Conservation (phyloP, 1,284 basidiomycete genomes). For the Thecaphora thlaspeos region DNA sequence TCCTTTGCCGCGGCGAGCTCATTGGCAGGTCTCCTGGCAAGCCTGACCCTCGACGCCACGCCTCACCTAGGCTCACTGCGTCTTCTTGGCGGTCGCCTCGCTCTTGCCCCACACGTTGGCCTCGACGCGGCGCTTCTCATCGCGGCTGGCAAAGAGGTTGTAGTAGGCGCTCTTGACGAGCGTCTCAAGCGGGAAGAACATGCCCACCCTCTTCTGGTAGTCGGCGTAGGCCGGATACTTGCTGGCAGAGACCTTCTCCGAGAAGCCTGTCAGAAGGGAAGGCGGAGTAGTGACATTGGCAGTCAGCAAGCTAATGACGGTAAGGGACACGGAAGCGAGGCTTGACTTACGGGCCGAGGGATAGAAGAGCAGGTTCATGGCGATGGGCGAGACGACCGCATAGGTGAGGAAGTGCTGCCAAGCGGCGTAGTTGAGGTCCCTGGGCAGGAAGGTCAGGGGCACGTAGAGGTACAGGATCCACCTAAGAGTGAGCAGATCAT, state of each 20-base stretch:
- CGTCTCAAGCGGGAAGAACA: constrained; percentile 71
- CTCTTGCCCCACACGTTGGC: constrained; percentile 44
- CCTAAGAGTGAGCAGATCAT: not conserved
- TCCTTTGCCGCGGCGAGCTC: too few species aligned
- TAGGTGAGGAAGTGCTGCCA: constrained; percentile 52
- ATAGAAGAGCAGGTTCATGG: constrained; percentile 47
- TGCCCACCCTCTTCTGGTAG: constrained; percentile 76
- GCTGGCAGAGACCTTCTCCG: constrained; percentile 72
- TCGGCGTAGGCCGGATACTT: constrained; percentile 78
- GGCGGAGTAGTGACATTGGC: too few species aligned
- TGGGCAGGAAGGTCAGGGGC: constrained; percentile 61
- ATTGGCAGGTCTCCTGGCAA: too few species aligned
- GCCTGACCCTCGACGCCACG: too few species aligned
- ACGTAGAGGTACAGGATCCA: constrained; percentile 65
- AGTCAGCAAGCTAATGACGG: too few species aligned
- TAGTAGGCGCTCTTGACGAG: constrained; percentile 56
- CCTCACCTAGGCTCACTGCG: constrained; percentile 5
- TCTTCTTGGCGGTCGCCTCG: constrained; percentile 20
- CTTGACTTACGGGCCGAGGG: constrained; percentile 27
- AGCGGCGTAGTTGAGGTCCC: constrained; percentile 58
- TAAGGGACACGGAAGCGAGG: too few species aligned
- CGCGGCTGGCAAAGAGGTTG: constrained; percentile 27
- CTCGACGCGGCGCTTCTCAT: constrained; percentile 27
- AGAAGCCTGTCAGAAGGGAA: constrained; percentile 74
- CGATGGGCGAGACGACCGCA: constrained; percentile 38